Conservation (phyloP, 2,329 filamentous ascomycete genomes). For the Penicillium sp. region DNA sequence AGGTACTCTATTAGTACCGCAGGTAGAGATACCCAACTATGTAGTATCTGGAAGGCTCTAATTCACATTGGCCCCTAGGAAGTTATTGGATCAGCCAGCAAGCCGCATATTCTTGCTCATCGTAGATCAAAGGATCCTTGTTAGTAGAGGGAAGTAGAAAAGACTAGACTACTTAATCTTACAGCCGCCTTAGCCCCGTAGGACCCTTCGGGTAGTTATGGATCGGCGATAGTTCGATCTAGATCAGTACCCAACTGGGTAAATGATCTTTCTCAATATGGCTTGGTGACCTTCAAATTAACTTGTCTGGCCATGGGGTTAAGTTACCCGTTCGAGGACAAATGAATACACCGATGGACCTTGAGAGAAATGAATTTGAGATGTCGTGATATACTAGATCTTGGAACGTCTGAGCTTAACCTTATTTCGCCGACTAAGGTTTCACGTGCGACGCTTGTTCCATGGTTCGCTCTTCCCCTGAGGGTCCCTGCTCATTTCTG, state of each 20-base stretch:
- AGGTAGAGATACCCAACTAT: background rate
- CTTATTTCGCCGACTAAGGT: constrained; percentile 24
- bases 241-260: background rate
- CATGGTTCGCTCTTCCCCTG: constrained; percentile 23
- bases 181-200: background rate
- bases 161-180: background rate
- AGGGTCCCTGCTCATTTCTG: background rate
- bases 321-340: too few relatives aligned
- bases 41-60: background rate
- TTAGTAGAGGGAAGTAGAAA: background rate
- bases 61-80: background rate
- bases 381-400: background rate
- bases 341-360: background rate
- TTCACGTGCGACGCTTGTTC: constrained; percentile 28
- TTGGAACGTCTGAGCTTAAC: constrained; percentile 27
- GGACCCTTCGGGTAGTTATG: background rate
- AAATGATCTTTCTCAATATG: background rate
- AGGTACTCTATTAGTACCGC: background rate
- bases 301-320: too few relatives aligned
- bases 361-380: background rate
- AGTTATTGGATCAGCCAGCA: background rate
- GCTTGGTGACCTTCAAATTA: too few relatives aligned
- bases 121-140: background rate
- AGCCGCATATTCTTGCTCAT: background rate
- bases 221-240: background rate